Evolutionary conservation across 805 yeast species (phyloP).

Genomic region (Starmerella kuoi): DNA sequence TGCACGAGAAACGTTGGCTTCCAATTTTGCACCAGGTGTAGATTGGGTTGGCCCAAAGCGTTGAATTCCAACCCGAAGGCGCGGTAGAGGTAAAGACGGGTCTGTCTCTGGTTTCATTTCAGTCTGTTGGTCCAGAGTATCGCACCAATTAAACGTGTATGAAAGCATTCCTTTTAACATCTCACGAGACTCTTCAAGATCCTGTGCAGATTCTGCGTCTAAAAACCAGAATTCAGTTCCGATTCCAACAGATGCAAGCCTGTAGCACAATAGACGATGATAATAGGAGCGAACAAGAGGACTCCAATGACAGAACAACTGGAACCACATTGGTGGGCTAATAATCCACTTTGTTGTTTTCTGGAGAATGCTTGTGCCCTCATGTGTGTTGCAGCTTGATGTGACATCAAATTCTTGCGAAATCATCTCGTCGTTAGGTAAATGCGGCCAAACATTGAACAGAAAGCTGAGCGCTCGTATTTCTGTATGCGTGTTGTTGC

Average conservation of each 20-base stretch:
- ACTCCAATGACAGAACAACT: conserved; percentile 64
- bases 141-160: conserved; percentile 17
- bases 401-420: not conserved
- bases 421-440: conserved; percentile 26
- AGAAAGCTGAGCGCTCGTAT: conserved; percentile 52
- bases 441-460: conserved; percentile 61
- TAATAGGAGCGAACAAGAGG: conserved; percentile 64
- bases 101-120: conserved; percentile 13
- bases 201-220: conserved; percentile 23
- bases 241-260: conserved; percentile 32
- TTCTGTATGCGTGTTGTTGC: conserved; percentile 51
- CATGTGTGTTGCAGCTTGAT: too few relatives aligned
- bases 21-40: conserved; percentile 4
- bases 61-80: conserved; percentile 23
- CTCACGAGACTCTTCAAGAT: conserved; percentile 23
- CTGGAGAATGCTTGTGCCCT: conserved; percentile 34
- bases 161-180: conserved; percentile 21
- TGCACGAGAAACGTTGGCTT: conserved; percentile 20
- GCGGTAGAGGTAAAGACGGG: conserved; percentile 27
- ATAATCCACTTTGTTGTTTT: conserved; percentile 46
- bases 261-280: conserved; percentile 55
- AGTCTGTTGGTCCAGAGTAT: conserved; percentile 9
- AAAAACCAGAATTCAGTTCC: conserved; percentile 20
- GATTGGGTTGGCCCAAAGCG: conserved; percentile 5
- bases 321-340: conserved; percentile 39